Evolutionary conservation across 169 alveolate species (phyloP), one percentile per base, ranked within the genome.

Genomic region (Plasmodium reichenowi): DNA sequence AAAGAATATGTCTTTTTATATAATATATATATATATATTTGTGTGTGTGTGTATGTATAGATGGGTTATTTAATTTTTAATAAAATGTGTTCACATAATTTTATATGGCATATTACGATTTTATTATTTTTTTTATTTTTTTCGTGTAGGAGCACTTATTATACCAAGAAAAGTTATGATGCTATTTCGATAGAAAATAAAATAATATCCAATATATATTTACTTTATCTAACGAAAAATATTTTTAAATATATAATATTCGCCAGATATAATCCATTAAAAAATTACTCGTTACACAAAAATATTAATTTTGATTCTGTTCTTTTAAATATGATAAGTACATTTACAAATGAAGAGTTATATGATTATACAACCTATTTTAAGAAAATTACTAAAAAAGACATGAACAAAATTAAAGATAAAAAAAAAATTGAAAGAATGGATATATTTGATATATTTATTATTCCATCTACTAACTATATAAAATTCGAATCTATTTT

Each of bases 391-490:
- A 86, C 71, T 22, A 58, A 71, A 45, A 86, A 86, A 43, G 71
- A 86, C 59, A 54, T 17, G 8, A 59, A 58, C 0, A 60, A 58
- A 43, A 43, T 86, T 10, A 63, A 15, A 5, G 60, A 86, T 50
- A 26, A 32, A 47, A 67, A 71, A 24, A 86, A 86, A 62, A 60
- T 17, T 13, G 52, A 63, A 54, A 48, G 91, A 59, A 86, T 86
- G 87, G 92, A 86, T 62, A 62, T 86, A 8, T 86, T 48, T 64
- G 92, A 86, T 13, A 59, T 86, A 32, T 70, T 71, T 71, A 60
- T 86, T 22, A 50, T 86, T 29, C 92, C 92, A 71, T 71, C 92
- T 29, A 47, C 15, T 71, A 86, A 47, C 48, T 86, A 86, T 72
- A 24, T 63, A 2, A 48, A 72, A 9, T 86, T 86, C 54, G 88